Evolutionary conservation across 139 green algal genomes (phyloP), one percentile per base, ranked within the genome.

Genomic region (Dunaliella primolecta): DNA sequence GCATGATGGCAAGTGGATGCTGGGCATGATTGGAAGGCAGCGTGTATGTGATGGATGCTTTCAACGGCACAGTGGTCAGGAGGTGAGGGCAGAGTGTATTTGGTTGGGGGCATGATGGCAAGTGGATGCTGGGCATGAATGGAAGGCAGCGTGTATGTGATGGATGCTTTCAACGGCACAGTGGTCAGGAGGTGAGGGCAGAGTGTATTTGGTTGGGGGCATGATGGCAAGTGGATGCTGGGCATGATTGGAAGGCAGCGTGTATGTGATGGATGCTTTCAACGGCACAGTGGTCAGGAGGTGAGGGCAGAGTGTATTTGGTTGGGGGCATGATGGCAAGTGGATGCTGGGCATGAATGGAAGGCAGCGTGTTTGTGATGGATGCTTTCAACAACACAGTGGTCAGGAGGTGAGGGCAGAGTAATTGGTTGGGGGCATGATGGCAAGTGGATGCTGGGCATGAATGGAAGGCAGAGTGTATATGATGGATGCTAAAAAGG

Each of bases 261-360:
- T 96, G 2, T 95, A 97, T 75, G 38, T 98, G 25, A 81, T 98
- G 32, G 95, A 98, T 83, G 94, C 95, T 0, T 98, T 95, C 86
- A 89, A 87, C 46, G 92, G 93, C 74, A 81, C 34, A n/a, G 57
- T 91, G 64, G 29, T 89, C 46, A n/a, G n/a, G n/a, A n/a, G n/a
- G n/a, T n/a, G n/a, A n/a, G n/a, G n/a, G n/a, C n/a, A n/a, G n/a
- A n/a, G n/a, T n/a, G n/a, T n/a, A n/a, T n/a, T n/a, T n/a, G n/a
- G n/a, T n/a, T n/a, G n/a, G n/a, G n/a, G n/a, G n/a, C n/a, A 92
- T 37, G 95, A 98, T 72, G 96, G 96, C 64, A 94, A 95, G 85
- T 75, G 89, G 38, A 85, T 98, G 72, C 85, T 97, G 83, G 91
- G 88, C 20, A 90, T 93, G 70, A n/a, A 91, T 87, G 78, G 94